A percentile compares a stretch with the other conserved stretches of the same genome.
Evolutionary conservation across 2,329 filamentous ascomycete genomes (phyloP).

Genomic region (Rutstroemia sp.): DNA sequence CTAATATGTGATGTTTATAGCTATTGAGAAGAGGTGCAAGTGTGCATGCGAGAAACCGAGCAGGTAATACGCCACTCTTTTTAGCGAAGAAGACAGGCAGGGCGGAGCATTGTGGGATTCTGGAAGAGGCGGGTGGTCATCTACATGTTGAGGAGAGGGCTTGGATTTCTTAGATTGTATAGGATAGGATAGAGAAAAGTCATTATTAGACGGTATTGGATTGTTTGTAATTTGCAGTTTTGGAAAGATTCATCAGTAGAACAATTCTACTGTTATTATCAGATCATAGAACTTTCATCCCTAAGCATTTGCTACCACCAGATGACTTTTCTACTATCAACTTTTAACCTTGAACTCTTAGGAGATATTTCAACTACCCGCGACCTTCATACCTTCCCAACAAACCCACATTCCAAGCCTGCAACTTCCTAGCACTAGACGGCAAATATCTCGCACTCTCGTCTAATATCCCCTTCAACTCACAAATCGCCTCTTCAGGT

Average conservation of each 20-base stretch:
- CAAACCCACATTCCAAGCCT: slow-evolving; percentile 61
- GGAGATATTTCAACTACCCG: too few relatives aligned
- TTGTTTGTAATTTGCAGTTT: neutral
- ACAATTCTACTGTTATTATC: too few relatives aligned
- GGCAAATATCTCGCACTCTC: slow-evolving; percentile 47
- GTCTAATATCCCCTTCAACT: slow-evolving; percentile 32
- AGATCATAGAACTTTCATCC: too few relatives aligned
- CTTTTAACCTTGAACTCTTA: too few relatives aligned
- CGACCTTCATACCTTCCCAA: slow-evolving; percentile 46
- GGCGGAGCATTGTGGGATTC: slow-evolving; percentile 43
- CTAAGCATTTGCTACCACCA: too few relatives aligned
- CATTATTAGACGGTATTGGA: neutral
- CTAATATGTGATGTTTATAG: neutral
- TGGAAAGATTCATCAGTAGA: neutral
- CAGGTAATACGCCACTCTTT: slow-evolving; percentile 59
- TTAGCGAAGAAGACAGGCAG: slow-evolving; percentile 53
- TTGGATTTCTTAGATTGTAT: neutral
- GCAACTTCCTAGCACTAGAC: slow-evolving; percentile 46
- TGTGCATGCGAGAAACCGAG: slow-evolving; percentile 57
- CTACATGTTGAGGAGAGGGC: slow-evolving; percentile 45
- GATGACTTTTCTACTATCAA: too few relatives aligned
- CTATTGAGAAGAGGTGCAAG: slow-evolving; percentile 52
- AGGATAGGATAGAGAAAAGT: neutral
- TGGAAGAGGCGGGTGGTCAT: slow-evolving; percentile 53
- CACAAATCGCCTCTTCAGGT: slow-evolving; percentile 41